phyloP scores from a whole-genome alignment of 768 basidiomycete genomes.

The Boletus tomentosulus region DNA sequence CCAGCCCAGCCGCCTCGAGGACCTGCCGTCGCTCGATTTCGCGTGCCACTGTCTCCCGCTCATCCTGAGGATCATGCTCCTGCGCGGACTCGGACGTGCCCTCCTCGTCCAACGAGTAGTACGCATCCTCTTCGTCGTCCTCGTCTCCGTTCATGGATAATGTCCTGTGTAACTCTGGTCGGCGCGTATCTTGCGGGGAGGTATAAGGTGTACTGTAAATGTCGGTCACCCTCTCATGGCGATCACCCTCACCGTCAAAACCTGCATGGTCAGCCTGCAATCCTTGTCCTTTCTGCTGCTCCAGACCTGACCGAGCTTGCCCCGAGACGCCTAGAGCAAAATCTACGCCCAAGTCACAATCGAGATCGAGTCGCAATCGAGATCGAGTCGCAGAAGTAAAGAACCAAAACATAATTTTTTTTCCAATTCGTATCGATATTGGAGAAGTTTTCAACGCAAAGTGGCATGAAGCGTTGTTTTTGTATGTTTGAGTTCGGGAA shows the following conservation, averaged over 20 bases:
- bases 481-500: conserved; percentile 4
- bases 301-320: neutral
- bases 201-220: conserved; percentile 23
- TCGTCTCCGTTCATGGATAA: conserved; percentile 22
- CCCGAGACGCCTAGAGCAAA: neutral
- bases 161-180: conserved; percentile 8
- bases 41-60: conserved; percentile 50
- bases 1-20: conserved; percentile 83
- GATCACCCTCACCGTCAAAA: conserved; percentile 4
- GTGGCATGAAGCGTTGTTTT: conserved; percentile 6
- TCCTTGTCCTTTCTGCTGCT: neutral
- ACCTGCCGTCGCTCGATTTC: conserved; percentile 77
- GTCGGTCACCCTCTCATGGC: conserved; percentile 9
- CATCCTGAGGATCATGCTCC: conserved; percentile 18
- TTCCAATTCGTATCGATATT: conserved; percentile 16
- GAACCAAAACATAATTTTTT: conserved; percentile 4
- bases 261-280: neutral
- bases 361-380: conserved; percentile 10
- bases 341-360: conserved; percentile 7
- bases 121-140: conserved; percentile 33
- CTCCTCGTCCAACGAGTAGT: conserved; percentile 28
- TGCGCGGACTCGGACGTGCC: conserved; percentile 11
- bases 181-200: conserved; percentile 16
- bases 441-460: neutral
- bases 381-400: conserved; percentile 6